Evolutionary conservation across 1,284 basidiomycete genomes (phyloP).

Genomic region (Meira miltonrushii): DNA sequence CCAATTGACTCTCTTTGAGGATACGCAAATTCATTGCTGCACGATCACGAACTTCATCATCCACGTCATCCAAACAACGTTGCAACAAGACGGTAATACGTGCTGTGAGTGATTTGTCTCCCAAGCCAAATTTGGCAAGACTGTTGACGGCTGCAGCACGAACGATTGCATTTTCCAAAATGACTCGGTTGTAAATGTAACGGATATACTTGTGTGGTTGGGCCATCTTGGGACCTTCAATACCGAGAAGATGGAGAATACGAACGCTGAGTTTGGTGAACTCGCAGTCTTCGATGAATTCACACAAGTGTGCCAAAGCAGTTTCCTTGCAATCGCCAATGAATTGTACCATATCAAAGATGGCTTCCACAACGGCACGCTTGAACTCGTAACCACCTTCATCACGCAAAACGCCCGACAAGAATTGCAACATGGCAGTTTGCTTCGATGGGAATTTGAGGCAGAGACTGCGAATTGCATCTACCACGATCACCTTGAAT

Average conservation of each 20-base stretch:
- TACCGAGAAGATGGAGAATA: slow-evolving; percentile 86
- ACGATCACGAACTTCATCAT: slow-evolving; percentile 97
- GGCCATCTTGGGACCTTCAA: slow-evolving; percentile 89
- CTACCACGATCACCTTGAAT: slow-evolving; percentile 99
- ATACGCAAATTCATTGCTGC: slow-evolving; percentile 79
- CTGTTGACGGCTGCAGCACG: slow-evolving; percentile 91
- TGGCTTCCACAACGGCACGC: slow-evolving; percentile 95
- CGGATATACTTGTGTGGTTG: slow-evolving; percentile 98
- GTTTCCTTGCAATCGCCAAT: slow-evolving; percentile 81
- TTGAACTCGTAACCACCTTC: slow-evolving; percentile 99
- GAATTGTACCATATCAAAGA: slow-evolving; percentile 99
- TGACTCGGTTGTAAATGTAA: slow-evolving; percentile 99
- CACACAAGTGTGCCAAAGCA: slow-evolving; percentile 95
- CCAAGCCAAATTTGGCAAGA: slow-evolving; percentile 90
- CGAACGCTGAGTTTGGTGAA: slow-evolving; percentile 98
- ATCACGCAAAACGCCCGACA: slow-evolving; percentile 50
- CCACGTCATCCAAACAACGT: slow-evolving; percentile 94
- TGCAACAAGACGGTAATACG: slow-evolving; percentile 67
- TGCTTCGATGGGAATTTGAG: slow-evolving; percentile 98
- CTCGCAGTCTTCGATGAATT: slow-evolving; percentile 99
- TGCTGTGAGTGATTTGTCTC: slow-evolving; percentile 71
- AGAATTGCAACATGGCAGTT: slow-evolving; percentile 61
- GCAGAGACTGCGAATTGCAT: slow-evolving; percentile 94
- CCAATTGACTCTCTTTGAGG: slow-evolving; percentile 72
- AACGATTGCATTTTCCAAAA: slow-evolving; percentile 96